Conservation (phyloP, 495 filamentous ascomycete species). For the Podospora pseudoanserina region DNA sequence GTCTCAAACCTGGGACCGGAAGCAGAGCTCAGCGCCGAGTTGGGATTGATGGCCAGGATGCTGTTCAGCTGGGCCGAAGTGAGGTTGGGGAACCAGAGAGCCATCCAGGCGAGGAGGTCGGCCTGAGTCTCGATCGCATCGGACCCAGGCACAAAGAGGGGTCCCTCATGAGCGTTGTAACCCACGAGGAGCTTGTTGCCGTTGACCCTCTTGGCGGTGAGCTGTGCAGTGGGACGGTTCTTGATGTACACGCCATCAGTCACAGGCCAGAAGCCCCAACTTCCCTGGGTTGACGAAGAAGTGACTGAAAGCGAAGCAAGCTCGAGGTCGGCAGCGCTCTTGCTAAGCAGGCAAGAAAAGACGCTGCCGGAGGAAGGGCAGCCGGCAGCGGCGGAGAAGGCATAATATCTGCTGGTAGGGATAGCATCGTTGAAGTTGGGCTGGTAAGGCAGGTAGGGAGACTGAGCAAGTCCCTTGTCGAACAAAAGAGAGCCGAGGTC, state of each 20-base stretch:
- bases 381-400: conserved; percentile 51
- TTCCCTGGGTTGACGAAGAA: conserved; percentile 33
- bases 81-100: conserved; percentile 46
- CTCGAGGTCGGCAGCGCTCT: conserved; percentile 50
- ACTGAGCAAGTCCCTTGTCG: conserved; percentile 28
- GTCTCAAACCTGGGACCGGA: conserved; percentile 29
- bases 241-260: conserved; percentile 57
- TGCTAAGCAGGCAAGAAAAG: conserved; percentile 51
- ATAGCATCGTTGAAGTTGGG: conserved; percentile 43
- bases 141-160: conserved; percentile 30
- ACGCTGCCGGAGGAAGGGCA: conserved; percentile 44
- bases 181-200: conserved; percentile 51
- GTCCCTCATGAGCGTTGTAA: conserved; percentile 54
- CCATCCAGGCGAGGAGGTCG: conserved; percentile 47
- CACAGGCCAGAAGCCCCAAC: conserved; percentile 56
- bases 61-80: conserved; percentile 41
- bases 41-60: conserved; percentile 37
- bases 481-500: conserved; percentile 27
- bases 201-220: conserved; percentile 49
- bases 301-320: conserved; percentile 51
- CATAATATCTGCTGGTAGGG: conserved; percentile 49
- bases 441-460: conserved; percentile 31
- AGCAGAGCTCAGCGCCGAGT: conserved; percentile 18
- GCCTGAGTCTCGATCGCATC: conserved; percentile 45
- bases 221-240: conserved; percentile 49